Evolutionary conservation across 169 alveolate genomes (phyloP).

Genomic region (Plasmodium inui): DNA sequence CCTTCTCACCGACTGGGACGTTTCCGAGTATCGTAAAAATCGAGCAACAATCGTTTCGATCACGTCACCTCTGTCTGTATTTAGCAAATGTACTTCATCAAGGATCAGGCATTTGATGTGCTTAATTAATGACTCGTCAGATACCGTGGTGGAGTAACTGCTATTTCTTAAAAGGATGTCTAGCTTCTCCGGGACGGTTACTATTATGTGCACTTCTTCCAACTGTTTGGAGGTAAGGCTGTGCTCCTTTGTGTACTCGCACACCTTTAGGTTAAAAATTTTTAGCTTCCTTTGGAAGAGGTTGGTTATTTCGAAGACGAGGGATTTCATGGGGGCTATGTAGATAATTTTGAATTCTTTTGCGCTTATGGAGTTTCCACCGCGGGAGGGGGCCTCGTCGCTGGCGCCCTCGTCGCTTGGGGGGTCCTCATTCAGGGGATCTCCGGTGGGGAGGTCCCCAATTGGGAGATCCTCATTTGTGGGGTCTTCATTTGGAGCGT

Average conservation of each 20-base stretch:
- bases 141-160: conserved; percentile 90
- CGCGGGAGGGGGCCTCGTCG: not conserved
- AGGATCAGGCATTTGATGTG: conserved; percentile 96
- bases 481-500: not conserved
- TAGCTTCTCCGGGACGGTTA: conserved; percentile 99
- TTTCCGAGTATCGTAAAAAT: conserved; percentile 93
- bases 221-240: conserved; percentile 93
- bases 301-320: conserved; percentile 93
- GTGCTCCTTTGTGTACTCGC: conserved; percentile 75
- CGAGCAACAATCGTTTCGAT: conserved; percentile 99
- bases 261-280: conserved; percentile 47
- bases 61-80: conserved; percentile 99
- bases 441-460: not conserved
- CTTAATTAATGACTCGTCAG: conserved; percentile 89
- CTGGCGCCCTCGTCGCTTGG: not conserved
- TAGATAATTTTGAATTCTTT: conserved; percentile 96
- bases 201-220: conserved; percentile 97
- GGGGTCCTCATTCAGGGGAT: not conserved
- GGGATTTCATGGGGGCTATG: conserved; percentile 99
- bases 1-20: conserved; percentile 82
- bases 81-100: conserved; percentile 99
- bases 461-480: not conserved
- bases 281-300: conserved; percentile 27
- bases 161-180: conserved; percentile 99
- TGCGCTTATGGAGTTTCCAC: conserved; percentile 74